Evolutionary conservation across 2,329 filamentous ascomycete genomes (phyloP), one percentile per base, ranked within the genome.

Genomic region (Ilyonectria destructans): DNA sequence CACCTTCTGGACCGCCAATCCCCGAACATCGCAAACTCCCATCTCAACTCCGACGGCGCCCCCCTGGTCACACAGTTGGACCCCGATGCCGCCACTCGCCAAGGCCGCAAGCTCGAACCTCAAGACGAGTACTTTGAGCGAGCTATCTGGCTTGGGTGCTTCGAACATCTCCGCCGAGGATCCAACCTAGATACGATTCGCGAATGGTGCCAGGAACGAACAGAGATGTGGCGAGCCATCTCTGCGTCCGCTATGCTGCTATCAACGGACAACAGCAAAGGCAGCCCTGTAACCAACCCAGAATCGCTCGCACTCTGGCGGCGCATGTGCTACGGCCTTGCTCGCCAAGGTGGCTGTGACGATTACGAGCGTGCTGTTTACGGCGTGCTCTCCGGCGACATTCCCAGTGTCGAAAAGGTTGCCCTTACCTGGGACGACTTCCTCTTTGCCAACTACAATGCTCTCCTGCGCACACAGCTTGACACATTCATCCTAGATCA

Each of bases 111-210:
- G 57, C 85, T 98, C 46, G 92, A 97, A 77, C 89, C 91, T 26
- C 90, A 95, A 75, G 96, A 99, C 77, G 91, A 94, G 71, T 95
- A 91, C 76, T 96, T 96, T 70, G 96, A 99, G 82, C 90, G 92
- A 60, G 93, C 95, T 3, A 93, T 97, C 54, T 98, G 96, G 95
- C 87, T 95, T 68, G 92, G 93, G n/a, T 96, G 94, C 81, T 98
- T 95, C 84, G 94, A 97, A 80, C 93, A 97, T 85, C 85, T 99
- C 59, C 91, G 96, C 56, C 90, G 95, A 52, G 96, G 96, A n/a
- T 91, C 90, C 72, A 90, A 87, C 69, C 89, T 93, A 82, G 82
- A 88, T 9, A 89, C 92, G 43, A 93, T 98, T 70, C 89, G 90
- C 62, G 92, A 95, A 56, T 98, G 95, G 94, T 97, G 95, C 76